These are phyloP conservation scores for Picea mariana DNA, from an alignment of 83 land plant species.

Conservation along the genomic window DNA sequence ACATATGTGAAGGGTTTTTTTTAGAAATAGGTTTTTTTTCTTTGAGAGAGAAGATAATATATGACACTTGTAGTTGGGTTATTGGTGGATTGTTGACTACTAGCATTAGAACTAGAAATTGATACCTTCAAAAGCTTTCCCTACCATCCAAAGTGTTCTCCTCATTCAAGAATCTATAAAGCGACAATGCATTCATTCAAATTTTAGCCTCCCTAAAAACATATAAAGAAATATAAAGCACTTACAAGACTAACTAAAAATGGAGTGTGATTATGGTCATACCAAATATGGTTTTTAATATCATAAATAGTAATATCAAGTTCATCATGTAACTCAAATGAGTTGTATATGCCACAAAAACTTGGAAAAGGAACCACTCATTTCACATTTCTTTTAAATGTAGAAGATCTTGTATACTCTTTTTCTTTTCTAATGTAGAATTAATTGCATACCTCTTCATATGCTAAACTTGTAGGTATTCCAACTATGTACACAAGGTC, in stretches of 20 bases:
- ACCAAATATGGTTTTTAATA: not conserved
- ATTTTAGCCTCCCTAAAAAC: not conserved
- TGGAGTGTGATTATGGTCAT: not conserved
- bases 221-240: not conserved
- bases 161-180: constrained; percentile 65
- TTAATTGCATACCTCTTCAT: constrained; percentile 64
- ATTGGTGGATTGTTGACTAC: constrained; percentile 59
- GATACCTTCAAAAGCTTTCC: constrained; percentile 87
- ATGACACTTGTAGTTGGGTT: constrained; percentile 67
- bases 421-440: not conserved
- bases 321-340: not conserved
- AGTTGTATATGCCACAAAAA: not conserved
- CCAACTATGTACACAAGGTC: constrained; percentile 89
- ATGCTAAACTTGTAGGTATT: constrained; percentile 65
- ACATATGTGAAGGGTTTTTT: too few species aligned
- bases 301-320: not conserved
- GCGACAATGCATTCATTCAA: not conserved
- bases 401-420: too few species aligned
- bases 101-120: constrained; percentile 66
- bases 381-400: not conserved
- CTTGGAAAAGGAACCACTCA: not conserved
- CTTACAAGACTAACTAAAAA: not conserved
- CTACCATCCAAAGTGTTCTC: constrained; percentile 87
- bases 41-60: not conserved
- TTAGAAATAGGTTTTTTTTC: too few species aligned